A percentile compares a stretch with the other conserved stretches of the same genome.
These are phyloP conservation scores for Cryptosporidium baileyi DNA, from an alignment of 169 alveolate genomes.

Conservation along the genomic window DNA sequence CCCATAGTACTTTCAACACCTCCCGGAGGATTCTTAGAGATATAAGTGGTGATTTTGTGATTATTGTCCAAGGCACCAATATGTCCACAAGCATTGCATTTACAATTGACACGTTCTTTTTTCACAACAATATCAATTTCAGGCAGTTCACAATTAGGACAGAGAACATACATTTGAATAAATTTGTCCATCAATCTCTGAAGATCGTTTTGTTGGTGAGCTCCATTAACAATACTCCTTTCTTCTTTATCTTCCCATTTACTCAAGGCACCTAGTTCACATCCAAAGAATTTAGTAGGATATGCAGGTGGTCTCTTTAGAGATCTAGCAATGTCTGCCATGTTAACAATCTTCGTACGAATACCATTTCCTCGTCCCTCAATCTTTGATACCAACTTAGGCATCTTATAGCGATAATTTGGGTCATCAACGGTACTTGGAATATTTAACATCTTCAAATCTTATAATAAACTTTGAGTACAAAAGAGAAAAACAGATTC, in stretches of 20 bases:
- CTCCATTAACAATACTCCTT: constrained; percentile 95
- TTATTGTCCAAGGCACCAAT: constrained; percentile 90
- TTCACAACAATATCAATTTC: constrained; percentile 93
- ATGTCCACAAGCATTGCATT: constrained; percentile 98
- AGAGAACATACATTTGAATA: constrained; percentile 96
- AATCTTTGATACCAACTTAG: constrained; percentile 89
- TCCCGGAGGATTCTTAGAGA: constrained; percentile 94
- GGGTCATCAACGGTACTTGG: constrained; percentile 95
- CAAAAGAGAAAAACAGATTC: not conserved
- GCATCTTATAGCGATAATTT: constrained; percentile 96
- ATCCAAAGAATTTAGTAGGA: constrained; percentile 93
- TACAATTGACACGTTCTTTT: constrained; percentile 84
- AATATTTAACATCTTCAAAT: constrained; percentile 83
- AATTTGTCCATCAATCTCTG: constrained; percentile 94
- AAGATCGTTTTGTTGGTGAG: constrained; percentile 90
- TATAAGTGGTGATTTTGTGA: constrained; percentile 95
- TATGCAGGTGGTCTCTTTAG: constrained; percentile 89
- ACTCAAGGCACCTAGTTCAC: constrained; percentile 94
- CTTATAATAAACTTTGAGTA: not conserved
- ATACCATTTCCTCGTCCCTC: constrained; percentile 97
- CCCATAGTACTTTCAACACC: constrained; percentile 78
- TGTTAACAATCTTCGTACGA: constrained; percentile 94
- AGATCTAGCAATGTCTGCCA: constrained; percentile 96
- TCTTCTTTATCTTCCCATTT: constrained; percentile 93
- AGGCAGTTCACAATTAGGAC: constrained; percentile 97